These are phyloP conservation scores for Brettanomyces anomalus DNA, from an alignment of 805 yeast species.

Conservation along the genomic window DNA sequence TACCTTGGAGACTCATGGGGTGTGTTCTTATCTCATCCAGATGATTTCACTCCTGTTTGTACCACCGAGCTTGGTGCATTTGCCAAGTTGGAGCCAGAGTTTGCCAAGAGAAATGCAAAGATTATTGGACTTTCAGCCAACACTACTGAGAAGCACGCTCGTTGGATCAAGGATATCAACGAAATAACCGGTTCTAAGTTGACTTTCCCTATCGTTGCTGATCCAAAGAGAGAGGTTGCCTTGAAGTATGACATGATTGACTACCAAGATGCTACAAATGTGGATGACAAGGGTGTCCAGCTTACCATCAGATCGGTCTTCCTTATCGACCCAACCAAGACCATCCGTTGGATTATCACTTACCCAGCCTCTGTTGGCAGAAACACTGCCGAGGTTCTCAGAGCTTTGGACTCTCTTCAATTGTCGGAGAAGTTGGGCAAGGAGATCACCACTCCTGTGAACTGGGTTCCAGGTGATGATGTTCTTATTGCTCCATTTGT, in stretches of 20 bases:
- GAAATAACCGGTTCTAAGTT: slow-evolving; percentile 53
- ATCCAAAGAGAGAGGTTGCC: slow-evolving; percentile 52
- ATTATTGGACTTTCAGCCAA: slow-evolving; percentile 64
- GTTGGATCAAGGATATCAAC: slow-evolving; percentile 67
- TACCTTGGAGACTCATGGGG: slow-evolving; percentile 56
- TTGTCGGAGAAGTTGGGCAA: slow-evolving; percentile 40
- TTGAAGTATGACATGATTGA: slow-evolving; percentile 61
- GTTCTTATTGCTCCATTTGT: slow-evolving; percentile 65
- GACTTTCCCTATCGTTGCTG: slow-evolving; percentile 62
- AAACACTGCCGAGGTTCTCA: slow-evolving; percentile 65
- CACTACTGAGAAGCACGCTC: slow-evolving; percentile 48
- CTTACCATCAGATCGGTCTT: slow-evolving; percentile 66
- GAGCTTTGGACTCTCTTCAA: slow-evolving; percentile 65
- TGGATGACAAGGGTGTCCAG: slow-evolving; percentile 55
- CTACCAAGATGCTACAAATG: slow-evolving; percentile 57
- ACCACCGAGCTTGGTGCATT: slow-evolving; percentile 75
- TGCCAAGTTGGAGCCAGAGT: slow-evolving; percentile 63
- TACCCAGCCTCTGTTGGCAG: slow-evolving; percentile 73
- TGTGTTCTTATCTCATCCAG: slow-evolving; percentile 67
- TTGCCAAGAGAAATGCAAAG: slow-evolving; percentile 53
- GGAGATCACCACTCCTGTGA: slow-evolving; percentile 56
- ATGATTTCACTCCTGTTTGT: slow-evolving; percentile 73
- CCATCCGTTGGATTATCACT: slow-evolving; percentile 50
- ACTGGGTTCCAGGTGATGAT: slow-evolving; percentile 69
- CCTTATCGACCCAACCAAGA: slow-evolving; percentile 60